Evolutionary conservation across 208 protist species (phyloP).

Genomic region (Crithidia thermophila): DNA sequence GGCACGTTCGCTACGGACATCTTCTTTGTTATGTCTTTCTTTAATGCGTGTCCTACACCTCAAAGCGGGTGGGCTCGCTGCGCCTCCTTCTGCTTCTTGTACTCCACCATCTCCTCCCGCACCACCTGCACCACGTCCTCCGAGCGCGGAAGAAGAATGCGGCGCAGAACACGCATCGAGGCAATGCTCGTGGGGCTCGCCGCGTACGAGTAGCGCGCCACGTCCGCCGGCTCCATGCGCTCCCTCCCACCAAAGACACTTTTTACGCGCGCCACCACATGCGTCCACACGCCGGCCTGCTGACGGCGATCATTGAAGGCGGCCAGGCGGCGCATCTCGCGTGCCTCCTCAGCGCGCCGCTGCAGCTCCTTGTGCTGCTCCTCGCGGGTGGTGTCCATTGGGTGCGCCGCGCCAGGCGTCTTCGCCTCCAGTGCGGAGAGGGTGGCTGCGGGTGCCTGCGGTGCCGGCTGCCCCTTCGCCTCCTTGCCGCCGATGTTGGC

Average conservation of each 20-base stretch:
- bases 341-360: slow-evolving; percentile 29
- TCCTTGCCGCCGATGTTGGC: slow-evolving; percentile 9
- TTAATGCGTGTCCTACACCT: neutral
- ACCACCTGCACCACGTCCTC: slow-evolving; percentile 89
- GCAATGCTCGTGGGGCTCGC: slow-evolving; percentile 75
- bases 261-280: slow-evolving; percentile 54
- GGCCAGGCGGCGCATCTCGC: slow-evolving; percentile 50
- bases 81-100: slow-evolving; percentile 60
- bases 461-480: neutral
- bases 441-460: neutral
- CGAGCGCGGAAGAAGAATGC: slow-evolving; percentile 73
- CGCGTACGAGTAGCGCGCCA: slow-evolving; percentile 70
- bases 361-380: slow-evolving; percentile 27
- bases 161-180: slow-evolving; percentile 65
- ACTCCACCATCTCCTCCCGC: slow-evolving; percentile 84
- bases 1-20: no score
- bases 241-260: slow-evolving; percentile 37
- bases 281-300: neutral
- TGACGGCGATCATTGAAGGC: neutral
- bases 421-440: slow-evolving; percentile 16
- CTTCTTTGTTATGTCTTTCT: no score
- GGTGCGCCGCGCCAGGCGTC: slow-evolving; percentile 29
- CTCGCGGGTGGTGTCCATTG: slow-evolving; percentile 85
- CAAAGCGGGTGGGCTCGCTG: slow-evolving; percentile 17
- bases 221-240: slow-evolving; percentile 41